Evolutionary conservation across 768 basidiomycete genomes (phyloP), one percentile per base, ranked within the genome.

Genomic region (Agrocybe chaxingu): DNA sequence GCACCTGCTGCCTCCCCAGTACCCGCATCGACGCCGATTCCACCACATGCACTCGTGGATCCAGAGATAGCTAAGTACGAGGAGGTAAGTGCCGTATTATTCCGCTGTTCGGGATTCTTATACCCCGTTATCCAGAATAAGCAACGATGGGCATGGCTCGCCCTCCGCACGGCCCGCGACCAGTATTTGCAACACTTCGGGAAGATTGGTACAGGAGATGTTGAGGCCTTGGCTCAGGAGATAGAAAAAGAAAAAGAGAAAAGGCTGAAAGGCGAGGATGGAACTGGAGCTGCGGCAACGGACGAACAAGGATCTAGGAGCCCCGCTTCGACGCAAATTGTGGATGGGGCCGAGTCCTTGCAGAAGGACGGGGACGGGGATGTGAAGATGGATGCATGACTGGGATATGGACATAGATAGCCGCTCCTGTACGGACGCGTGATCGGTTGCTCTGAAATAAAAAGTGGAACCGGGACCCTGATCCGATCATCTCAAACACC

Each of bases 151-250:
- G 72, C 88, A 4, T 94, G 92, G 91, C 76, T 92, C 12, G 87
- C 85, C 7, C 76, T 93, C 51, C 86, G 91, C 13, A 78, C 81
- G 37, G 82, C 87, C 47, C 85, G 90, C 34, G 84, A 89, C 56
- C 77, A 78, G 51, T 71, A 92, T 64, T 64, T 92, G 36, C 80
- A 84, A 54, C 82, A 89, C 57, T 92, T 93, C 56, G 79, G 83
- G n/a, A 86, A 82, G 70, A 91, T 92, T 53, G 89, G 87, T 12
- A 82, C 82, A 5, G 89, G 88, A 7, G 89, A 92, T 53, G 70
- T 94, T 53, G 76, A 77, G 43, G 57, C 73, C 12, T 75, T 81
- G 34, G 67, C 67, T 6, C 66, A 71, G 41, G 79, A 78, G 59
- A 80, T 81, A 48, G 78, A 80, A 54, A 75, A 71, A 44, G 72